phyloP scores from a whole-genome alignment of 345 rosid genomes.

The Rhodomyrtus tomentosa region DNA sequence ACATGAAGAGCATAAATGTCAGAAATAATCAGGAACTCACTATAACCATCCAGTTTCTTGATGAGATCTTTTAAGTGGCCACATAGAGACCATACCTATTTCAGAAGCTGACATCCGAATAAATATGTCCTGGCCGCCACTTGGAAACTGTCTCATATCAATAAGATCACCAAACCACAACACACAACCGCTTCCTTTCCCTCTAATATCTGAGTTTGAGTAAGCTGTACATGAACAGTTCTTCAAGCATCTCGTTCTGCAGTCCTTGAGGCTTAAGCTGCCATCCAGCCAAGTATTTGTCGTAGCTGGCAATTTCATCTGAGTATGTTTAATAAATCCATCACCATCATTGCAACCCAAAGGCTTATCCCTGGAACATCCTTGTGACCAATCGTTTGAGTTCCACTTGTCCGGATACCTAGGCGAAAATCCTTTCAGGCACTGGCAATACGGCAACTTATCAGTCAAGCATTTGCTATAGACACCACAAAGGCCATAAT shows the following conservation, averaged over 20 bases:
- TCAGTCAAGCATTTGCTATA: conserved; percentile 1
- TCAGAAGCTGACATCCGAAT: conserved; percentile 34
- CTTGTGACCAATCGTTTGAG: conserved; percentile 26
- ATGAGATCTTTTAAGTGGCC: background rate
- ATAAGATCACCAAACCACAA: conserved; percentile 19
- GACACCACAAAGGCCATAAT: conserved; percentile 16
- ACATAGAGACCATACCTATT: conserved; percentile 5
- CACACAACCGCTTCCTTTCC: conserved; percentile 22
- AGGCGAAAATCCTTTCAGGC: conserved; percentile 29
- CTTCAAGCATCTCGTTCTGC: conserved; percentile 13
- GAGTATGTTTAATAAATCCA: conserved; percentile 13
- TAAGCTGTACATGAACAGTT: conserved; percentile 32
- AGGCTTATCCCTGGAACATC: conserved; percentile 22
- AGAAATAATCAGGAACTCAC: background rate
- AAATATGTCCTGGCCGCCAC: conserved; percentile 27
- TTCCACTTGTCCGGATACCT: conserved; percentile 13
- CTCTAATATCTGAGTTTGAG: conserved; percentile 8
- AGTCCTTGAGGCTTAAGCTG: conserved; percentile 8
- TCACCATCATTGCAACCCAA: conserved; percentile 15
- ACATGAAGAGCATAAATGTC: background rate
- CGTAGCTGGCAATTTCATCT: conserved; percentile 32
- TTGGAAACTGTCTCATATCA: conserved; percentile 20
- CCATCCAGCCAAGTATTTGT: conserved; percentile 5
- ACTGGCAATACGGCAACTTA: conserved; percentile 9
- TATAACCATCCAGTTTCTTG: background rate